phyloP scores from a whole-genome alignment of 2,329 filamentous ascomycete species.

The Purpureocillium takamizusanense region DNA sequence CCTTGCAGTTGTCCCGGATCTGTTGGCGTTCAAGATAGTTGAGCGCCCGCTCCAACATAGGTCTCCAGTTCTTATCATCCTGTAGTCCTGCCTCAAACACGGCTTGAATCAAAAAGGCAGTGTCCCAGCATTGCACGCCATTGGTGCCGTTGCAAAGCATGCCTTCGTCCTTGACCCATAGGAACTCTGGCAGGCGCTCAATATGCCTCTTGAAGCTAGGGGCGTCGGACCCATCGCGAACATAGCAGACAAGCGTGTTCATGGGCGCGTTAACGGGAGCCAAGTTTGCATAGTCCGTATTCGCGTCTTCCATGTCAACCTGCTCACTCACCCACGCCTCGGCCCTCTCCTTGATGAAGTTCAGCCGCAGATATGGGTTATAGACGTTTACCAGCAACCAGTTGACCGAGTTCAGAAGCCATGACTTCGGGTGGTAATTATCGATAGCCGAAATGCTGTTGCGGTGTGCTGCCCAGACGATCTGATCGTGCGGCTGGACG shows the following conservation, averaged over 20 bases:
- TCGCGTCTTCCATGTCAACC: slow-evolving; percentile 84
- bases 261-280: slow-evolving; percentile 86
- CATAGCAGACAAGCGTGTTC: slow-evolving; percentile 81
- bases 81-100: slow-evolving; percentile 71
- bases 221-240: slow-evolving; percentile 71
- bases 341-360: slow-evolving; percentile 57
- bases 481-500: slow-evolving; percentile 64
- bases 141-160: slow-evolving; percentile 96
- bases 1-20: slow-evolving; percentile 70
- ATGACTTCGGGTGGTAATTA: slow-evolving; percentile 89
- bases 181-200: slow-evolving; percentile 72
- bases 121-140: slow-evolving; percentile 97
- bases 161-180: slow-evolving; percentile 89
- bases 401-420: slow-evolving; percentile 70
- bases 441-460: slow-evolving; percentile 74
- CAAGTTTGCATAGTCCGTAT: slow-evolving; percentile 78
- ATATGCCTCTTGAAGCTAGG: slow-evolving; percentile 66
- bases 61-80: slow-evolving; percentile 65
- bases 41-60: slow-evolving; percentile 76
- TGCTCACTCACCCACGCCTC: slow-evolving; percentile 77
- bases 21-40: slow-evolving; percentile 86
- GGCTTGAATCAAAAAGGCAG: slow-evolving; percentile 79
- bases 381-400: slow-evolving; percentile 73
- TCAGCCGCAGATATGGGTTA: slow-evolving; percentile 65
- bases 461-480: slow-evolving; percentile 68